Percentiles rank a stretch among this genome's conserved stretches.
phyloP scores from a whole-genome alignment of 2,329 filamentous ascomycete genomes.

The Epichloe aotearoae region DNA sequence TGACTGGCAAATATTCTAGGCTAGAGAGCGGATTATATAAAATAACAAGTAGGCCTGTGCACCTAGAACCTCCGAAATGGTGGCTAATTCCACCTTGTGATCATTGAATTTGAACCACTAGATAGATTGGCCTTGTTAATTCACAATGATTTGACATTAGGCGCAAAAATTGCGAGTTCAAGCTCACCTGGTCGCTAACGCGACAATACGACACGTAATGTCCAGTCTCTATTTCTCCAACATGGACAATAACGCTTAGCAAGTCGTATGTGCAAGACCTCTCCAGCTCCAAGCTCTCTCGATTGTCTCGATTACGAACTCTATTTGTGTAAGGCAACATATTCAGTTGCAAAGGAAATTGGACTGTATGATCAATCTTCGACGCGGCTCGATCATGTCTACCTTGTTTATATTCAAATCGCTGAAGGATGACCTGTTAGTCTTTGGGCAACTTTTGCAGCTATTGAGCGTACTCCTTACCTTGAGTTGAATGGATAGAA shows the following conservation, averaged over 20 bases:
- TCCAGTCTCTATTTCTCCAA: conserved; percentile 83
- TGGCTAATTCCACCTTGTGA: conserved; percentile 75
- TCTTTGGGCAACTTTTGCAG: neutral
- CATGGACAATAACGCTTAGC: conserved; percentile 80
- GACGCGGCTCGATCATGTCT: conserved; percentile 55
- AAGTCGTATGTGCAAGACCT: conserved; percentile 72
- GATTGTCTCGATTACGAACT: conserved; percentile 35
- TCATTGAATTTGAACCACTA: conserved; percentile 96
- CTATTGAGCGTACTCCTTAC: conserved; percentile 26
- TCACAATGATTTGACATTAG: neutral
- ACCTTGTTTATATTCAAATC: conserved; percentile 61
- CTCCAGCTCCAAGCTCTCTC: conserved; percentile 43
- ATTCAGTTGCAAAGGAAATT: conserved; percentile 76
- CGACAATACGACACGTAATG: conserved; percentile 87
- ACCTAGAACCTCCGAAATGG: conserved; percentile 70
- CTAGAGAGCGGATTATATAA: conserved; percentile 57
- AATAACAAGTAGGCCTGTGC: conserved; percentile 87
- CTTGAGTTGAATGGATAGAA: conserved; percentile 87
- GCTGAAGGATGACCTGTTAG: conserved; percentile 19
- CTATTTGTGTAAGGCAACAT: conserved; percentile 80
- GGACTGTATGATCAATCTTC: conserved; percentile 78
- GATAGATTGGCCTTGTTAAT: neutral
- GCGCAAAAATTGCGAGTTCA: conserved; percentile 1
- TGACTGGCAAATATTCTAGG: conserved; percentile 10
- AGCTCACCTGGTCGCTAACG: conserved; percentile 51